Evolutionary conservation across 1,284 basidiomycete species (phyloP).

Genomic region (Papiliotrema terrestris): DNA sequence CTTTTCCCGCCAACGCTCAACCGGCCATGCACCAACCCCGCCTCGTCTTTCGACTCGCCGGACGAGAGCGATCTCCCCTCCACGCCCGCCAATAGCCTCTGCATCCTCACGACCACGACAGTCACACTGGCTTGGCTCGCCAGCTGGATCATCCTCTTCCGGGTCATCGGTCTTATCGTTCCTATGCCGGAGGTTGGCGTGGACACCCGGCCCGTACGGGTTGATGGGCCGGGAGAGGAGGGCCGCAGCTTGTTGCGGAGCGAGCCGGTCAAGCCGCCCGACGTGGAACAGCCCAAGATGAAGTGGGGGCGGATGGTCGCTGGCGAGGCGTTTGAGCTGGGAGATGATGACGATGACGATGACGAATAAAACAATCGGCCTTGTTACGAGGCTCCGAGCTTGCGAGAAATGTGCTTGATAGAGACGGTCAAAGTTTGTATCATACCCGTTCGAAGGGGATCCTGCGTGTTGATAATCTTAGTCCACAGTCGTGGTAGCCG

Average conservation of each 20-base stretch:
- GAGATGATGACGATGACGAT: constrained; percentile 26
- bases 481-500: background rate
- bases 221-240: constrained; percentile 3
- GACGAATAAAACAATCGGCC: background rate
- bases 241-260: constrained; percentile 3
- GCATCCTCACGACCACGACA: constrained; percentile 18
- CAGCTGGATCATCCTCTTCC: constrained; percentile 26
- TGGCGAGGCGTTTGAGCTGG: constrained; percentile 40
- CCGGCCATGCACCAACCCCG: constrained; percentile 31
- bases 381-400: too few relatives aligned
- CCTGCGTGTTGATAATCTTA: background rate
- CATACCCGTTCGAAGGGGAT: too few relatives aligned
- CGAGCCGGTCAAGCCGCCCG: background rate
- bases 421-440: too few relatives aligned
- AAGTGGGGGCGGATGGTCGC: constrained; percentile 33
- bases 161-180: constrained; percentile 33
- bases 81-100: constrained; percentile 12
- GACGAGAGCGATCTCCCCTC: constrained; percentile 5
- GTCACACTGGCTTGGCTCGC: constrained; percentile 28
- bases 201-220: background rate
- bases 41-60: constrained; percentile 15
- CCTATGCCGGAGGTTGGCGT: constrained; percentile 25
- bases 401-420: too few relatives aligned
- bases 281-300: constrained; percentile 15
- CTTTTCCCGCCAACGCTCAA: constrained; percentile 31